These are phyloP conservation scores for Fraxinus sp. DNA, from an alignment of 305 asterid species.

Conservation along the genomic window DNA sequence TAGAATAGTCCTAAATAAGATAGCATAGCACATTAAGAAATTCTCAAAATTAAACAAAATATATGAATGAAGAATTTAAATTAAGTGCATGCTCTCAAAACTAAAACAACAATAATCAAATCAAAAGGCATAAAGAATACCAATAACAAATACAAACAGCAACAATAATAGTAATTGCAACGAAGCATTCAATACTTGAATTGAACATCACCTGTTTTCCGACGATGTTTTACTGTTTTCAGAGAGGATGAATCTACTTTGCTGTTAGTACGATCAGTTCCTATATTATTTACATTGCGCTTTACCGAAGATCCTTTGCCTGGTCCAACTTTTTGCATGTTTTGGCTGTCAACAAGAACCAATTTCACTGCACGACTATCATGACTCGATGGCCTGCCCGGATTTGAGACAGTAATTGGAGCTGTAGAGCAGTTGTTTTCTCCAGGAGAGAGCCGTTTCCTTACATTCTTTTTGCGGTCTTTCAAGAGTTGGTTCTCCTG, in stretches of 20 bases:
- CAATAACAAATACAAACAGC: slow-evolving; percentile 2
- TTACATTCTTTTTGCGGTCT: slow-evolving; percentile 81
- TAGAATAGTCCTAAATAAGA: background rate
- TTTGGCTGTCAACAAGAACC: slow-evolving; percentile 75
- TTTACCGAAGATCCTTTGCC: slow-evolving; percentile 74
- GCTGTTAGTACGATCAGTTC: slow-evolving; percentile 52
- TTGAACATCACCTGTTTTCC: slow-evolving; percentile 56
- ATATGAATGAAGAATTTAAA: background rate
- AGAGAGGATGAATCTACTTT: slow-evolving; percentile 56
- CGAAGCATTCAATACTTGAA: background rate
- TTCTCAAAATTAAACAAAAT: background rate
- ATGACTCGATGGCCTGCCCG: slow-evolving; percentile 50
- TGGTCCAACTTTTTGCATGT: slow-evolving; percentile 59
- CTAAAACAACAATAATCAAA: background rate
- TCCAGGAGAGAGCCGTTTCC: slow-evolving; percentile 62
- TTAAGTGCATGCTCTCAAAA: background rate
- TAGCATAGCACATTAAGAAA: slow-evolving; percentile 2
- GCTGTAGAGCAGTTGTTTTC: slow-evolving; percentile 51
- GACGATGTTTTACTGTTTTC: slow-evolving; percentile 61
- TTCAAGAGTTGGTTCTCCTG: slow-evolving; percentile 94
- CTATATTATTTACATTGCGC: slow-evolving; percentile 56
- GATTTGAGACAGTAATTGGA: slow-evolving; percentile 49
- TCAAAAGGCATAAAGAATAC: background rate
- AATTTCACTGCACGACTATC: slow-evolving; percentile 63
- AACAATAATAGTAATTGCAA: background rate